Conservation (phyloP, 805 yeast genomes). For the Komagataella mondaviorum region DNA sequence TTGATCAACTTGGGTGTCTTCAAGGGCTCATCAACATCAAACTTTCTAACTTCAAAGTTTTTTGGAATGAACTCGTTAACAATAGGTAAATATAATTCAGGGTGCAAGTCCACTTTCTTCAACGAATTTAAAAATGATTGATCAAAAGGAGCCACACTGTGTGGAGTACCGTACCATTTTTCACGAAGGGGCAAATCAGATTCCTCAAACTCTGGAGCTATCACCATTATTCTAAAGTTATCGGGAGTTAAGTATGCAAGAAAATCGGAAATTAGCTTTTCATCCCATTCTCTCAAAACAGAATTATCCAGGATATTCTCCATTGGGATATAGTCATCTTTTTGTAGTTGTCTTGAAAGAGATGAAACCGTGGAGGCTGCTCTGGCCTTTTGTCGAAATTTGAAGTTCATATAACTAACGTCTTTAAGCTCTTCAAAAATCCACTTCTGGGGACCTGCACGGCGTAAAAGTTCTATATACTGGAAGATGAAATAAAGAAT, state of each 20-base stretch:
- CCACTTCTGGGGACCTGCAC: constrained; percentile 61
- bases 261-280: constrained; percentile 35
- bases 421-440: constrained; percentile 64
- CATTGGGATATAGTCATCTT: constrained; percentile 41
- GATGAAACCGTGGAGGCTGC: constrained; percentile 64
- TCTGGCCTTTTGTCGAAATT: constrained; percentile 64
- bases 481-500: constrained; percentile 53
- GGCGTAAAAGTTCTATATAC: constrained; percentile 50
- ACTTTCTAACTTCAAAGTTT: constrained; percentile 47
- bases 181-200: constrained; percentile 34
- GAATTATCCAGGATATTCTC: constrained; percentile 44
- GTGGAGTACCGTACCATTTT: constrained; percentile 87
- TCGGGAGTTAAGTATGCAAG: constrained; percentile 35
- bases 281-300: constrained; percentile 46
- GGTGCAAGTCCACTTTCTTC: constrained; percentile 15
- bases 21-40: constrained; percentile 19
- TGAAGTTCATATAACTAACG: constrained; percentile 57
- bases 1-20: constrained; percentile 51
- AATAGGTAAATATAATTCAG: constrained; percentile 43
- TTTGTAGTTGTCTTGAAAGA: constrained; percentile 49
- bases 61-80: constrained; percentile 77
- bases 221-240: constrained; percentile 47
- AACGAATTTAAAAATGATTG: constrained; percentile 21
- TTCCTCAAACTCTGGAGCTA: constrained; percentile 37
- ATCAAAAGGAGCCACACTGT: constrained; percentile 34